Evolutionary conservation across 192 early-diverging fungal genomes (phyloP).

Genomic region (Dissophora ornata): DNA sequence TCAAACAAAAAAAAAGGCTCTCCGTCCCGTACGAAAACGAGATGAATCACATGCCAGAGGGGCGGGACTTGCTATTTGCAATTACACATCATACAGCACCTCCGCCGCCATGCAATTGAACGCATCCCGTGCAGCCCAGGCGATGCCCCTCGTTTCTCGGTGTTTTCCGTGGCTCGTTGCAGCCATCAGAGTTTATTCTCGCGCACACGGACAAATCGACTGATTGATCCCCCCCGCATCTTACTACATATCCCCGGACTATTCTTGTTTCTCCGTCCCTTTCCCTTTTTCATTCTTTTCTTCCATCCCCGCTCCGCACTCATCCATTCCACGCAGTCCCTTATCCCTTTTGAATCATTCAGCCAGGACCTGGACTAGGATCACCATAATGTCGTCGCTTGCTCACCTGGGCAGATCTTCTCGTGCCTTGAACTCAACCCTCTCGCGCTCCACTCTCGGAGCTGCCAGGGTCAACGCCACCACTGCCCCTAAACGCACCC

Average conservation of each 20-base stretch:
- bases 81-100: neutral
- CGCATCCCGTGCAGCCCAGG: neutral
- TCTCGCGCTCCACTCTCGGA: conserved; percentile 13
- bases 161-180: conserved; percentile 22
- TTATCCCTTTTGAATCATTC: neutral
- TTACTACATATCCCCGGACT: conserved; percentile 4
- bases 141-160: conserved; percentile 36
- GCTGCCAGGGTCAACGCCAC: conserved; percentile 9
- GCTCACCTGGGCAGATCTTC: conserved; percentile 34
- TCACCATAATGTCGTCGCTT: conserved; percentile 44
- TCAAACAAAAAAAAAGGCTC: too few species aligned
- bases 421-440: conserved; percentile 32
- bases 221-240: too few species aligned
- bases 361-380: conserved; percentile 7
- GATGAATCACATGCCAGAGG: conserved; percentile 16
- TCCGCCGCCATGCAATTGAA: neutral
- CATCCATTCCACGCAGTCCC: conserved; percentile 1
- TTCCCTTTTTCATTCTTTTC: neutral
- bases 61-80: neutral
- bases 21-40: too few species aligned
- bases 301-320: neutral
- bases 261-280: neutral
- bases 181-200: too few species aligned
- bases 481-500: conserved; percentile 37
- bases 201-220: too few species aligned